Percentiles rank a stretch among this genome's conserved stretches.
Conservation (phyloP, 2,329 filamentous ascomycete species). For the Aspergillus texensis region DNA sequence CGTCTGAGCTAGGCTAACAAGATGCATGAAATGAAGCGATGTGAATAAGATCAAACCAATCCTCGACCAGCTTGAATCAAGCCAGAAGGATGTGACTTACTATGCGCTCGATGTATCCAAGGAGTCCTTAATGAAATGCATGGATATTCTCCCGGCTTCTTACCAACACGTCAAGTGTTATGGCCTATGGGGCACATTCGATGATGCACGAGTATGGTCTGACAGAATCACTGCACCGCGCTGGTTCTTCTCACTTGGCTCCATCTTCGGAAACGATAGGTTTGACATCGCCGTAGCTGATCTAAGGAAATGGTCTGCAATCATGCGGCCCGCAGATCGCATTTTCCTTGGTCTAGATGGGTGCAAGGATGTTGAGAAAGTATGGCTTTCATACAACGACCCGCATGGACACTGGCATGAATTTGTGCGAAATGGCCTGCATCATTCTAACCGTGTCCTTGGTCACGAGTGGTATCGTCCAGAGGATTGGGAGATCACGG, state of each 20-base stretch:
- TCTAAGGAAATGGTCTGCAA: background rate
- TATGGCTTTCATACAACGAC: background rate
- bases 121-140: background rate
- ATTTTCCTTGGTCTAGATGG: background rate
- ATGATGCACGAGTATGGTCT: background rate
- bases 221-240: background rate
- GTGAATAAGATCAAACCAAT: background rate
- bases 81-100: background rate
- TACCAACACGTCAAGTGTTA: background rate
- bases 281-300: background rate
- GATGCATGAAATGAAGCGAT: background rate
- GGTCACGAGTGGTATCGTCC: background rate
- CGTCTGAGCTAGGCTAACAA: background rate
- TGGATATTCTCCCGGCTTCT: background rate
- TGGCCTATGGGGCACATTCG: background rate
- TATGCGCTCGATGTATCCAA: background rate
- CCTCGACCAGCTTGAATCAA: background rate
- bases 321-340: background rate
- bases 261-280: background rate
- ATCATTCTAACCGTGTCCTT: background rate
- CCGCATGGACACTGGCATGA: background rate
- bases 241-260: background rate
- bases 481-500: background rate
- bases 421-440: background rate
- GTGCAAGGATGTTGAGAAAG: background rate